Evolutionary conservation across 2,329 filamentous ascomycete species (phyloP).

Genomic region (Immersiporthe knoxdaviesiana): DNA sequence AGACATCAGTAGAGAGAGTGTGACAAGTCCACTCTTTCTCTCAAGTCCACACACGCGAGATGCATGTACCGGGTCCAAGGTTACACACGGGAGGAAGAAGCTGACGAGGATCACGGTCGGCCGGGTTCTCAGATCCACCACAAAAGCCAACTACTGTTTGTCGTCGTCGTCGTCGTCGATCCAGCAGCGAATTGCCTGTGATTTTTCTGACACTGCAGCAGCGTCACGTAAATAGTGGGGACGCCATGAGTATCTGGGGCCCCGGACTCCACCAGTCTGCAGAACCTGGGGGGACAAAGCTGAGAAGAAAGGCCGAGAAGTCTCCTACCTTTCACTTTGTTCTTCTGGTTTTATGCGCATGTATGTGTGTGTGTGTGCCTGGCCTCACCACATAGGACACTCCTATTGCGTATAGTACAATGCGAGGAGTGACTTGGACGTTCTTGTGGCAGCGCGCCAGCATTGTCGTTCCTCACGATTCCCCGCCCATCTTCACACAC

Average conservation of each 20-base stretch:
- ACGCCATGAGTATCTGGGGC: conserved; percentile 4
- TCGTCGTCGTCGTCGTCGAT: not conserved
- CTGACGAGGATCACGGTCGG: not conserved
- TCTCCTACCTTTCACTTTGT: too few species aligned
- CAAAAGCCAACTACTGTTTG: not conserved
- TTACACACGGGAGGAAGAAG: not conserved
- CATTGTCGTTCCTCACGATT: not conserved
- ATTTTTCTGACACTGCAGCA: not conserved
- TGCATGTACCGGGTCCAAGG: not conserved
- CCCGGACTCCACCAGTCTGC: conserved; percentile 4
- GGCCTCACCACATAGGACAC: not conserved
- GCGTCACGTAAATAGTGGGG: not conserved
- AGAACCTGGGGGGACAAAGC: not conserved
- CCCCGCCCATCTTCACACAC: not conserved
- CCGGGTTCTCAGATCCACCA: not conserved
- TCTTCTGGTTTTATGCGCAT: not conserved
- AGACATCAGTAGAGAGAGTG: too few species aligned
- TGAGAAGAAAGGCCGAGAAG: not conserved
- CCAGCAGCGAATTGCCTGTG: not conserved
- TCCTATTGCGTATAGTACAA: not conserved
- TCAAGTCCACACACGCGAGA: not conserved
- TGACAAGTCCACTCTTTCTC: not conserved
- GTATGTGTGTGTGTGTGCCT: too few species aligned
- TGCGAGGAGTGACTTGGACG: not conserved
- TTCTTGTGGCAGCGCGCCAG: not conserved